A percentile compares a stretch with the other conserved stretches of the same genome.
Evolutionary conservation across 73 alveolate species (phyloP).

Genomic region (Paramecium octaurelia): DNA sequence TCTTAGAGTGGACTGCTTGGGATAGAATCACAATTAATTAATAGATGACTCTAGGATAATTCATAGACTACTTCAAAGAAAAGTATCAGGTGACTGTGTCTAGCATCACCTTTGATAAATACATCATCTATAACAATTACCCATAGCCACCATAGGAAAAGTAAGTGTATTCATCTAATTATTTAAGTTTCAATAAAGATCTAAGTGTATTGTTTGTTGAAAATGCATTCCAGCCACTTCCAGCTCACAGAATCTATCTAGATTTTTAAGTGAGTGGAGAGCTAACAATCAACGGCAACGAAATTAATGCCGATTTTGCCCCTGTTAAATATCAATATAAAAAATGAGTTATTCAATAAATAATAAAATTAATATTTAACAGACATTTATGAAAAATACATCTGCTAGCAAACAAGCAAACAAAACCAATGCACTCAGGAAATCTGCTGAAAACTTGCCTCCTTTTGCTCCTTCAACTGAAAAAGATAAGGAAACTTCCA

Average conservation of each 20-base stretch:
- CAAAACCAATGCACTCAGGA: background rate
- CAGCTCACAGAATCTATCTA: background rate
- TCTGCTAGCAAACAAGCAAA: background rate
- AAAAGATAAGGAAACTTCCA: conserved; percentile 30
- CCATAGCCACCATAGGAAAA: conserved; percentile 2
- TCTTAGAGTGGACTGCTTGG: conserved; percentile 75
- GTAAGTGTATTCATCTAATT: background rate
- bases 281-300: background rate
- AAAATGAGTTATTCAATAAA: background rate
- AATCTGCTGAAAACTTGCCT: conserved; percentile 15
- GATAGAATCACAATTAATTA: conserved; percentile 85
- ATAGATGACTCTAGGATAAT: conserved; percentile 77
- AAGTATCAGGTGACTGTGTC: conserved; percentile 54
- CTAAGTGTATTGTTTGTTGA: background rate
- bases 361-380: conserved; percentile 29
- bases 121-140: background rate
- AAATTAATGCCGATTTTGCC: conserved; percentile 8
- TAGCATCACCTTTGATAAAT: background rate
- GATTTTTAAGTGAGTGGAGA: conserved; percentile 18
- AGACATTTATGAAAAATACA: conserved; percentile 40
- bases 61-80: conserved; percentile 64
- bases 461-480: conserved; percentile 1
- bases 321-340: conserved; percentile 50
- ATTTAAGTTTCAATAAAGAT: background rate
- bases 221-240: background rate